Conservation (phyloP, 345 rosid genomes). For the Eucalyptus regnans region DNA sequence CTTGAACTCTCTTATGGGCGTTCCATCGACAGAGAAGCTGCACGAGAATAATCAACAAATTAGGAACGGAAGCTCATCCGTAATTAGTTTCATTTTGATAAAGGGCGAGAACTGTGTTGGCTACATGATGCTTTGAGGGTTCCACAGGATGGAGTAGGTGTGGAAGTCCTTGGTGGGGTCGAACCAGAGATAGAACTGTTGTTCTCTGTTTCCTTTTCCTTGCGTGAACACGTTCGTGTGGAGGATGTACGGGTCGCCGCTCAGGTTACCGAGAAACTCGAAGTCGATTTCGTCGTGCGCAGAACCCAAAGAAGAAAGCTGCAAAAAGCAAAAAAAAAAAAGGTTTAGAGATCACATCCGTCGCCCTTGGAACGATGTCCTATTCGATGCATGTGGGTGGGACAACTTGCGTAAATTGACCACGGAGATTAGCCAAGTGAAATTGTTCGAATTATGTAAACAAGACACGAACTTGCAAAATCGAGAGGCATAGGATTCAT, state of each 20-base stretch:
- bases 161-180: background rate
- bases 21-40: background rate
- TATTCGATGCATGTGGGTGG: background rate
- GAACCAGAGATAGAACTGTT: background rate
- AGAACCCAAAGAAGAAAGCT: background rate
- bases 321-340: background rate
- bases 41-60: background rate
- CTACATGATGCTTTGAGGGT: background rate
- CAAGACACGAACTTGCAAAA: background rate
- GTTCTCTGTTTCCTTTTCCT: background rate
- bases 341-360: background rate
- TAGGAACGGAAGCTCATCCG: background rate
- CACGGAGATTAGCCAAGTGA: background rate
- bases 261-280: background rate
- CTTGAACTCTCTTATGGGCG: background rate
- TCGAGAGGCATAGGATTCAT: background rate
- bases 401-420: background rate
- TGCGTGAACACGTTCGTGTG: background rate
- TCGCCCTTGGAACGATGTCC: background rate
- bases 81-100: background rate
- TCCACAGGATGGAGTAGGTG: background rate
- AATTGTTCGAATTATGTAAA: background rate
- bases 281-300: background rate
- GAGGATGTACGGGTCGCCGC: background rate
- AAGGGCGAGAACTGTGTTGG: background rate